Evolutionary conservation across 2,329 filamentous ascomycete genomes (phyloP), one percentile per base, ranked within the genome.

Genomic region (Nemania sp.): DNA sequence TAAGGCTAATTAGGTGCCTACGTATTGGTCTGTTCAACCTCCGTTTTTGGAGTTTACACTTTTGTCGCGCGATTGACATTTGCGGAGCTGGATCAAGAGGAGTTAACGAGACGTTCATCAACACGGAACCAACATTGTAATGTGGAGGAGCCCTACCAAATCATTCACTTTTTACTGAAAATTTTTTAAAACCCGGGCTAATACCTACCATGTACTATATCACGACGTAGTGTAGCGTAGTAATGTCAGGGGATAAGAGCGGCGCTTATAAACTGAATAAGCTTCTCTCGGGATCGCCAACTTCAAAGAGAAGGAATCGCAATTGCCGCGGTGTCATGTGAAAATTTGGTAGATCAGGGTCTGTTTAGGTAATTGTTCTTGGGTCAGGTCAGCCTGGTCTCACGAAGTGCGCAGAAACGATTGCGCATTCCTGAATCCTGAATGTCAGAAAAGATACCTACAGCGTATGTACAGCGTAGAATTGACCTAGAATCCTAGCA

Each of bases 371-470:
- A 61, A 35, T 26, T 55, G 32, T 47, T 51, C 18, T 35, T 41
- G 27, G 47, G 20, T 32, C 35, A 11, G 35, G 35, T 38, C 43
- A 61, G 47, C 32, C 56, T 24, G 29, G 54, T 61, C 49, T 60
- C 49, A 56, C 54, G 51, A 55, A 51, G 45, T 26, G 51, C 26
- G 52, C 29, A 43, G 55, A 60, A 43, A 45, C 22, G 45, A 59
- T 56, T 59, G 51, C 57, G 47, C 45, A 67, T 67, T 64, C 64
- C 55, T 61, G 60, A 69, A 69, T 69, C 63, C 67, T 63, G 41
- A 38, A 53, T 47, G 51, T 26, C 26, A 52, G 29, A 35, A n/a
- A 51, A 32, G 45, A 29, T n/a, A 27, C 26, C 8, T 7, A 22
- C 20, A 8, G 8, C n/a, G n/a, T n/a, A n/a, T n/a, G n/a, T n/a